phyloP scores from a whole-genome alignment of 768 basidiomycete species.

The Russula dissimulans region DNA sequence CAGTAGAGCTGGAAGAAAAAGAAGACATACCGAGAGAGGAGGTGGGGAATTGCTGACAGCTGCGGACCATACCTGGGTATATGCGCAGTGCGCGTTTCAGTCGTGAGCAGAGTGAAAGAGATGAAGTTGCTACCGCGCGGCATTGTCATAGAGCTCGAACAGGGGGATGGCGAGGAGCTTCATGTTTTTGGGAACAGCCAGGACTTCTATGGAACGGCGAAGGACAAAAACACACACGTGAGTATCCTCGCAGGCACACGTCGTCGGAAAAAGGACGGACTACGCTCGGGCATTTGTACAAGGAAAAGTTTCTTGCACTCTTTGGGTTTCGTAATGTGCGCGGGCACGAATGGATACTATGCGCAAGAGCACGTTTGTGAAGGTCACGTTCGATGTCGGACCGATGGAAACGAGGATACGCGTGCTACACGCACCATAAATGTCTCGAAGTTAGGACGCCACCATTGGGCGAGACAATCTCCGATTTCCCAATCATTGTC shows the following conservation, averaged over 20 bases:
- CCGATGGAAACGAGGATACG: not conserved
- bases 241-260: not conserved
- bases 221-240: not conserved
- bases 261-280: conserved; percentile 38
- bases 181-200: conserved; percentile 98
- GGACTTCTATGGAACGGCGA: conserved; percentile 52
- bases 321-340: conserved; percentile 96
- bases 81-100: not conserved
- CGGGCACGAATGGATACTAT: conserved; percentile 89
- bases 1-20: not conserved
- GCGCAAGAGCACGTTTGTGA: not conserved
- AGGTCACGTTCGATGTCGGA: not conserved
- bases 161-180: conserved; percentile 94
- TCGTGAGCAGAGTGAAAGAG: not conserved
- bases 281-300: conserved; percentile 90
- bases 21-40: conserved; percentile 63
- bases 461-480: conserved; percentile 97
- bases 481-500: conserved; percentile 95
- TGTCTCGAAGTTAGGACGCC: conserved; percentile 96
- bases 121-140: conserved; percentile 52
- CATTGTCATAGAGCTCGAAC: conserved; percentile 96
- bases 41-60: conserved; percentile 86
- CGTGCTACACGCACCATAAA: conserved; percentile 69
- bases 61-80: conserved; percentile 74
- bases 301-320: conserved; percentile 96